Evolutionary conservation across 2,329 filamentous ascomycete genomes (phyloP).

Genomic region (Penicillium nordicum): DNA sequence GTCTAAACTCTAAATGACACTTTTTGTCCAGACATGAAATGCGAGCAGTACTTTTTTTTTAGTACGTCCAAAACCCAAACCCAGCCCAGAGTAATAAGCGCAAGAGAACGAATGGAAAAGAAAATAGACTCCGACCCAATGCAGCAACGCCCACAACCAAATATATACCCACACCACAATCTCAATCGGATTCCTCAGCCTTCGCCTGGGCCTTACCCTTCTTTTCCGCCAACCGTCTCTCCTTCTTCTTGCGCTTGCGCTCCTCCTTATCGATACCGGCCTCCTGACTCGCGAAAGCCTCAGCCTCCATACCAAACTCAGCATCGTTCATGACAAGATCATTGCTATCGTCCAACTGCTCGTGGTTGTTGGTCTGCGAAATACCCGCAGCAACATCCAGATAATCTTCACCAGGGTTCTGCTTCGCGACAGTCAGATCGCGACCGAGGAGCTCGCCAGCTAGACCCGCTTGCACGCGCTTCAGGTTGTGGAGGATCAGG

Average conservation of each 20-base stretch:
- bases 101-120: slow-evolving; percentile 10
- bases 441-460: slow-evolving; percentile 42
- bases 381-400: slow-evolving; percentile 37
- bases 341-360: slow-evolving; percentile 38
- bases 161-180: slow-evolving; percentile 13
- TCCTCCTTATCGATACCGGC: slow-evolving; percentile 50
- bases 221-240: slow-evolving; percentile 47
- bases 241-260: slow-evolving; percentile 56
- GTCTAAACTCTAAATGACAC: slow-evolving; percentile 11
- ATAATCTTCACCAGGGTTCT: slow-evolving; percentile 37
- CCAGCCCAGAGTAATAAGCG: slow-evolving; percentile 7
- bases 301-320: slow-evolving; percentile 36
- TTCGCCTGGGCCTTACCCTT: slow-evolving; percentile 36
- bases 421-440: slow-evolving; percentile 39
- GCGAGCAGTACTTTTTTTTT: slow-evolving; percentile 9
- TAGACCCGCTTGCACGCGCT: slow-evolving; percentile 45
- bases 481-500: slow-evolving; percentile 44
- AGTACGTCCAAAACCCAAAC: slow-evolving; percentile 5
- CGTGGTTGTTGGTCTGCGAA: slow-evolving; percentile 30
- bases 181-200: slow-evolving; percentile 26
- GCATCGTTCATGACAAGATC: slow-evolving; percentile 44
- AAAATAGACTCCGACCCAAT: slow-evolving; percentile 25
- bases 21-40: slow-evolving; percentile 22
- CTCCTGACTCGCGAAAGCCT: slow-evolving; percentile 38
- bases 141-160: slow-evolving; percentile 24